Evolutionary conservation across 768 basidiomycete species (phyloP), one percentile per base, ranked within the genome.

Genomic region (Termitomyces sp.): DNA sequence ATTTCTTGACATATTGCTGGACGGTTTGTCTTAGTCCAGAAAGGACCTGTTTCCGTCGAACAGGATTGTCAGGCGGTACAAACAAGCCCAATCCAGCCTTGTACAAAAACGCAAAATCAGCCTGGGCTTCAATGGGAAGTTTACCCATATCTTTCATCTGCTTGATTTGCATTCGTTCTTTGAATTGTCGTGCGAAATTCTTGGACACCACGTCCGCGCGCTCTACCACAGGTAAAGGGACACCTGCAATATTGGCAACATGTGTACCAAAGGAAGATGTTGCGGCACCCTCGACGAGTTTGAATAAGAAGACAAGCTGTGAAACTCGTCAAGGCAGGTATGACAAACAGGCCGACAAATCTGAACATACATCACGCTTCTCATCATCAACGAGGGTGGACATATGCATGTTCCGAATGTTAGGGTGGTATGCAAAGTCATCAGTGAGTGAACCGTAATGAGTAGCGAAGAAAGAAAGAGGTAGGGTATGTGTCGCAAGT

Each of bases 361-460:
- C 18, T 45, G 26, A 52, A 68, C 78, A 45, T 61, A 91, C 94
- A 75, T 92, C 91, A 54, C 88, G 84, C 68, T 91, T 92, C 62
- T 92, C 90, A 52, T 98, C 94, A 64, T 98, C 92, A 7, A 98
- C 89, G 49, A 91, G 78, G 0, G 96, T 98, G 20, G 88, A 81
- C 97, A 99, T 98, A 71, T 97, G 87, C 88, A 96, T 96, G 55
- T 87, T 91, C 56, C 92, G 79, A 63, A 98, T 90, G 66, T 95
- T 97, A 1, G 92, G 90, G 67, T 95, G 92, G 64, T 93, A 92
- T 2, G 82, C 81, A 68, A 90, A 98, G 68, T 98, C 96, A 64
- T 97, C 92, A 8, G 96, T 97, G 44, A 98, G 78, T 1, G 94
- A 91, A 3, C 94, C 94, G 63, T 98, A 99, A 71, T 99, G 97